Evolutionary conservation across 176 grass and related monocot genomes (phyloP), one percentile per base, ranked within the genome.

Genomic region (Lolium rigidum): DNA sequence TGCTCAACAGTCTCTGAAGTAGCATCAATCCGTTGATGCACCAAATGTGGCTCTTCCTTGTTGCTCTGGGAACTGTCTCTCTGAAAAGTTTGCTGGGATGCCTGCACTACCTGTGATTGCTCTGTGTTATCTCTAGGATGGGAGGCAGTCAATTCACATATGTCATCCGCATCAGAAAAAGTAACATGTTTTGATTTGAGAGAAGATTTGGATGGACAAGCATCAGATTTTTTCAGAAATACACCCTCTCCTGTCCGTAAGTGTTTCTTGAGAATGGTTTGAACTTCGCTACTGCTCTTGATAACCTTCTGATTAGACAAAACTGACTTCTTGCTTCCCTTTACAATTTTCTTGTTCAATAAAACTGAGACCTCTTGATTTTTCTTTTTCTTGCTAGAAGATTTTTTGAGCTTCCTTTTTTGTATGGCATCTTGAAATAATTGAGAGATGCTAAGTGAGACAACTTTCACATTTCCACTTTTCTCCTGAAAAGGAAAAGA

Each of bases 241-340:
- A 43, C 63, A 48, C 39, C 26, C 58, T 78, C 78, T 26, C 81
- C 54, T 76, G 17, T 55, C 91, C 81, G 87, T 72, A 81, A 81
- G 48, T 87, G 86, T 28, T 92, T 94, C 57, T 91, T 92, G 71
- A 91, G 72, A 84, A 92, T 92, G 64, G 70, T 91, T 80, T 91
- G 94, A 89, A 83, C 83, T 43, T 87, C 67, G 46, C 37, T 78
- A 72, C 75, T 70, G 50, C 87, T 91, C 75, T 55, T 55, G 35
- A 49, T 41, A 79, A 31, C 71, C 78, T 86, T 88, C 81, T 88
- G 81, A 65, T 54, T 91, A 68, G 83, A 80, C 21, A 78, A 86
- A 91, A 77, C 38, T 51, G 82, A 70, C 22, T 77, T 91, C 68
- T 87, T 86, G 38, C 71, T 89, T 79, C 79, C 26, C 69, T 86